Evolutionary conservation across 2,329 filamentous ascomycete genomes (phyloP).

Genomic region (Colletotrichum salicis): DNA sequence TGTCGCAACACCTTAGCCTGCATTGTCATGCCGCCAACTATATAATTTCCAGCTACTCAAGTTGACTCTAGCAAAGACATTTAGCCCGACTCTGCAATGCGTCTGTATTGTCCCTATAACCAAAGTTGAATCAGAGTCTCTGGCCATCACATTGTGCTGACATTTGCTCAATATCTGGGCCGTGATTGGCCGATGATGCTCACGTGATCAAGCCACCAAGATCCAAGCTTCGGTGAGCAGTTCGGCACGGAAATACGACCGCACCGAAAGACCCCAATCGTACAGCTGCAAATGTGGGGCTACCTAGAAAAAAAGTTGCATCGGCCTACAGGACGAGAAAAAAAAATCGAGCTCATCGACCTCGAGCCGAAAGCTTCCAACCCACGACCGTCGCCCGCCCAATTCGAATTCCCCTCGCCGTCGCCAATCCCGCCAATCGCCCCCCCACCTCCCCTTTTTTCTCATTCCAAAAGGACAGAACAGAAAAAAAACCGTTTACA

Average conservation of each 20-base stretch:
- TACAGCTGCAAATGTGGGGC: neutral
- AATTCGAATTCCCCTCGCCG: neutral
- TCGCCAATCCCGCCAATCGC: neutral
- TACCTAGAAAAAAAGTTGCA: conserved; percentile 21
- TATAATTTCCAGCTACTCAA: neutral
- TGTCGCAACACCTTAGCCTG: neutral
- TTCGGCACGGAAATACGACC: conserved; percentile 22
- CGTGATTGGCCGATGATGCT: neutral
- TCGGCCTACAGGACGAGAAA: neutral
- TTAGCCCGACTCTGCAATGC: neutral
- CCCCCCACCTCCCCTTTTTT: neutral
- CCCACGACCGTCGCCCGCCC: neutral
- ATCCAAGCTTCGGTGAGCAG: neutral
- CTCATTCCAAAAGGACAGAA: neutral
- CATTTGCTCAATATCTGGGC: conserved; percentile 15
- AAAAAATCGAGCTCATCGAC: conserved; percentile 19
- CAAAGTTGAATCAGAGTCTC: neutral
- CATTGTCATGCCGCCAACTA: neutral
- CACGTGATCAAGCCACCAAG: neutral
- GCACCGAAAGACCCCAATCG: neutral
- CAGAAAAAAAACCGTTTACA: conserved; percentile 39
- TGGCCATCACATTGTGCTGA: conserved; percentile 5
- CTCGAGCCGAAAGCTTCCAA: conserved; percentile 16
- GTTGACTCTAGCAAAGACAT: too few relatives aligned
- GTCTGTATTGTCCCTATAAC: neutral